Conservation (phyloP, 2,329 filamentous ascomycete species). For the Pseudogymnoascus sp. region DNA sequence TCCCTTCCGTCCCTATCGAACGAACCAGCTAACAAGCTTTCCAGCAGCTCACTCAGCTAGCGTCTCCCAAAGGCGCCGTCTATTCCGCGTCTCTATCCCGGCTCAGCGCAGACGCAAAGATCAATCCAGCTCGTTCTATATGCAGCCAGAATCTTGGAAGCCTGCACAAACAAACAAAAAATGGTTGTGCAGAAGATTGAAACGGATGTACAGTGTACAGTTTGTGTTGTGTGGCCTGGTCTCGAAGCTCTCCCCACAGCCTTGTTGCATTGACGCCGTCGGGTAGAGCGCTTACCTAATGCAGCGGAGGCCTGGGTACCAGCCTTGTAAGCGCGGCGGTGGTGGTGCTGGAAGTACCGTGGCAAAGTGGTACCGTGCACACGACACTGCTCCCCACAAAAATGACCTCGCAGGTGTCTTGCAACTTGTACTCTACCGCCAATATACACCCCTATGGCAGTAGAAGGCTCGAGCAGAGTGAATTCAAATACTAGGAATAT, state of each 20-base stretch:
- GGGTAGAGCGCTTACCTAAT: background rate
- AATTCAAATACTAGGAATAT: background rate
- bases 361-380: conserved; percentile 2
- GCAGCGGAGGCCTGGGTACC: background rate
- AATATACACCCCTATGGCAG: background rate
- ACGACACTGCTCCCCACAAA: conserved; percentile 2
- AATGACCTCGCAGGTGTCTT: background rate
- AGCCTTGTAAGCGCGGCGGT: background rate
- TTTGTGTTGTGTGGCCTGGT: conserved; percentile 7
- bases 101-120: background rate
- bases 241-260: conserved; percentile 4
- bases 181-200: background rate
- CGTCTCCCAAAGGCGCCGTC: background rate
- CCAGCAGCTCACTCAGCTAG: conserved; percentile 4
- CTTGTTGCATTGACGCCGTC: conserved; percentile 1
- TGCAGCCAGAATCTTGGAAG: background rate
- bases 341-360: background rate
- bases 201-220: background rate
- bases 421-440: background rate
- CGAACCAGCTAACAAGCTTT: background rate
- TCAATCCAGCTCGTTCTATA: background rate
- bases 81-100: background rate
- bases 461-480: background rate
- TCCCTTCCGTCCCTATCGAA: background rate
- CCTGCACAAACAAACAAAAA: background rate